Conservation (phyloP, 1,284 basidiomycete genomes). For the Trichosporon asahii region DNA sequence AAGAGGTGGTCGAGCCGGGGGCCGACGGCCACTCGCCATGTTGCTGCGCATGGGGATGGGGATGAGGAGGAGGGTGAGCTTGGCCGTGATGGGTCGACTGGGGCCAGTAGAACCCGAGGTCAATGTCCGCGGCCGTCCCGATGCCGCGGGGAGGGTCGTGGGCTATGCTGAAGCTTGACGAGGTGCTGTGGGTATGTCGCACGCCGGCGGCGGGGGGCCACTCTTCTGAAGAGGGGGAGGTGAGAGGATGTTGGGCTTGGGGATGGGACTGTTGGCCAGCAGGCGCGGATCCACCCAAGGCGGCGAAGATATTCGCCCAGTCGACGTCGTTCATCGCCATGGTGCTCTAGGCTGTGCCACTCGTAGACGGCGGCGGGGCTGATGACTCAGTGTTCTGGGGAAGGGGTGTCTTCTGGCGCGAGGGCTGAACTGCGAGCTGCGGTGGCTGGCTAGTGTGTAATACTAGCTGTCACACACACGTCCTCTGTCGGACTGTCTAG, state of each 20-base stretch:
- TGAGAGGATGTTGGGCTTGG: not conserved
- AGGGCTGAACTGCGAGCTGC: too few relatives aligned
- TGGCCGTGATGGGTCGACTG: not conserved
- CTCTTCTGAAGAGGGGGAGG: not conserved
- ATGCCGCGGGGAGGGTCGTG: slow-evolving; percentile 1
- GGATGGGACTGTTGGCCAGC: not conserved
- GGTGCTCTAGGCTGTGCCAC: not conserved
- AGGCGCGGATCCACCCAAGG: not conserved
- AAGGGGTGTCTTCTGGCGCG: too few relatives aligned
- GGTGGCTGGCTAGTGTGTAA: not conserved
- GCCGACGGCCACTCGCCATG: not conserved
- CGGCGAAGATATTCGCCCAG: slow-evolving; percentile 8
- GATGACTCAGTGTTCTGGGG: not conserved
- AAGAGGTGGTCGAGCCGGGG: not conserved
- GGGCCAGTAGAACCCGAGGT: not conserved
- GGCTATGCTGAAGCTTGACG: not conserved
- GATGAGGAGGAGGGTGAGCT: not conserved
- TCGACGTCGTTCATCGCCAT: slow-evolving; percentile 6
- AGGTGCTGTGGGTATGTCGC: not conserved
- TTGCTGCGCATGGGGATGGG: not conserved
- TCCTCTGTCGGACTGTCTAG: too few relatives aligned
- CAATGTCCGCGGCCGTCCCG: not conserved
- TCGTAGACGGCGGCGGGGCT: not conserved
- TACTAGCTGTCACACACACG: not conserved
- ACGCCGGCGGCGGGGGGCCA: not conserved